Evolutionary conservation across 371 early-diverging fungal genomes (phyloP).

Genomic region (Saksenaea vasiformis): DNA sequence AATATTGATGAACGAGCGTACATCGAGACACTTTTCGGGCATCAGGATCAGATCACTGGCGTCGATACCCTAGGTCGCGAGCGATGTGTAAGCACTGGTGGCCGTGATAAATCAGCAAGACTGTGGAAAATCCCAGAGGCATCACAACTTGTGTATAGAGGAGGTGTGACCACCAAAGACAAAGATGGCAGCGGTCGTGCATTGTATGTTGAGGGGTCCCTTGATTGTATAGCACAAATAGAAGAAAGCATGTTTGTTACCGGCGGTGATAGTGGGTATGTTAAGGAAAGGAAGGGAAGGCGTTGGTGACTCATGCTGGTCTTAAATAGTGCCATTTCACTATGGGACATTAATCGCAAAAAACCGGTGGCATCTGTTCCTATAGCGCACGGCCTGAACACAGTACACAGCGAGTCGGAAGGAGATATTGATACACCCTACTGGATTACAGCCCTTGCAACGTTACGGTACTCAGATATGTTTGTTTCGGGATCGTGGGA

Average conservation of each 20-base stretch:
- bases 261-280: constrained; percentile 87
- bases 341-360: constrained; percentile 91
- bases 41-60: constrained; percentile 85
- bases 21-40: constrained; percentile 97
- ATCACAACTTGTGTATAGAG: constrained; percentile 90
- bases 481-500: constrained; percentile 93
- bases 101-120: constrained; percentile 89
- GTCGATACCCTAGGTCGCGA: constrained; percentile 84
- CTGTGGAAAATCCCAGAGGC: constrained; percentile 96
- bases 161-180: constrained; percentile 65
- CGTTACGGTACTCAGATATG: constrained; percentile 83
- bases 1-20: constrained; percentile 89
- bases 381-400: constrained; percentile 77
- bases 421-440: constrained; percentile 56
- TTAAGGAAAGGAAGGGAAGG: neutral
- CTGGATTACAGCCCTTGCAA: constrained; percentile 88
- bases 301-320: neutral
- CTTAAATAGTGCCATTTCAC: constrained; percentile 58
- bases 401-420: constrained; percentile 37
- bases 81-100: constrained; percentile 91
- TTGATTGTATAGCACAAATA: constrained; percentile 88
- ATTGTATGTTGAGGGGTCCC: constrained; percentile 66
- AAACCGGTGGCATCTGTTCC: constrained; percentile 83
- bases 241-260: constrained; percentile 90
- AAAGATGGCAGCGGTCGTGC: constrained; percentile 23